Evolutionary conservation across 208 protist species (phyloP).

Genomic region (Porcisia hertigi): DNA sequence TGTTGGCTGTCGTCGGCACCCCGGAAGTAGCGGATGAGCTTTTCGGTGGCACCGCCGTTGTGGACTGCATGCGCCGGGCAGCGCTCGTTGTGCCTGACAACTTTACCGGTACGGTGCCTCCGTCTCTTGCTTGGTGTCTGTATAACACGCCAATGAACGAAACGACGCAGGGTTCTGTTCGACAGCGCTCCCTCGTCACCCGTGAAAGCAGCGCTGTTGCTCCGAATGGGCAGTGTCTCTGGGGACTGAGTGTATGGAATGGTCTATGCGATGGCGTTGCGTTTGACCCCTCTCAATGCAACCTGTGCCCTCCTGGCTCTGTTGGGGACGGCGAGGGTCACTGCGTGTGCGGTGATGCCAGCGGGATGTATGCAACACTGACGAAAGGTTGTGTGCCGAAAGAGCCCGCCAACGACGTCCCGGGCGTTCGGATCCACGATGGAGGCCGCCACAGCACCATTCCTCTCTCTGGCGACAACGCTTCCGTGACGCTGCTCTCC

Average conservation of each 20-base stretch:
- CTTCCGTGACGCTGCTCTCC: slow-evolving; percentile 16
- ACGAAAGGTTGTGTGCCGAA: slow-evolving; percentile 24
- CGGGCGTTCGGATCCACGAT: slow-evolving; percentile 11
- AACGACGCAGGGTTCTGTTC: slow-evolving; percentile 8
- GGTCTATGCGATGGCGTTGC: slow-evolving; percentile 16
- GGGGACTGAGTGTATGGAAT: slow-evolving; percentile 31
- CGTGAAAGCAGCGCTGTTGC: slow-evolving; percentile 15
- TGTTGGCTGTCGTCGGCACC: slow-evolving; percentile 16
- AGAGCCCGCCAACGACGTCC: slow-evolving; percentile 13
- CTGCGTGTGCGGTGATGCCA: slow-evolving; percentile 35
- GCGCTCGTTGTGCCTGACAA: slow-evolving; percentile 21
- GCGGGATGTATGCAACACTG: slow-evolving; percentile 18
- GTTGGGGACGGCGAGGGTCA: slow-evolving; percentile 31
- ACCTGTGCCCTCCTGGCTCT: slow-evolving; percentile 25
- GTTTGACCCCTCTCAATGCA: slow-evolving; percentile 24
- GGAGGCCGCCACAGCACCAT: slow-evolving; percentile 1
- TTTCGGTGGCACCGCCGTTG: slow-evolving; percentile 14
- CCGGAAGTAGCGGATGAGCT: slow-evolving; percentile 9
- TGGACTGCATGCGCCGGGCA: slow-evolving; percentile 29
- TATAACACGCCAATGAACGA: slow-evolving; percentile 15
- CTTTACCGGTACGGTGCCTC: slow-evolving; percentile 15
- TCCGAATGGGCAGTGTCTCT: slow-evolving; percentile 19
- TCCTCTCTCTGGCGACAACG: slow-evolving; percentile 14
- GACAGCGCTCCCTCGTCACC: slow-evolving; percentile 15
- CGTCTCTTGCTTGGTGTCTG: slow-evolving; percentile 32